Conservation (phyloP, 345 rosid species). For the Toxicodendron radicans region DNA sequence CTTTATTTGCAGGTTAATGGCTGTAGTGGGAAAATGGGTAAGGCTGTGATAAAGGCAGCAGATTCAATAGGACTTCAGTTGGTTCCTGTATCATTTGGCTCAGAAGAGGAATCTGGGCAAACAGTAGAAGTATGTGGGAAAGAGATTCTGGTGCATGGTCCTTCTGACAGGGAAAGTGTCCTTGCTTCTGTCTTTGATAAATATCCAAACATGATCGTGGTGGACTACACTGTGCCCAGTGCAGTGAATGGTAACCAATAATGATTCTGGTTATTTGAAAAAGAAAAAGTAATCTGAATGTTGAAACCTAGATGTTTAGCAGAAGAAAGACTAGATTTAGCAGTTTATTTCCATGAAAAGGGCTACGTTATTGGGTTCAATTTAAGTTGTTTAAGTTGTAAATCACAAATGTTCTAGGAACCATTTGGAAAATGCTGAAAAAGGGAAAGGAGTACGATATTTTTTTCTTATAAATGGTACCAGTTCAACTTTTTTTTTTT, state of each 20-base stretch:
- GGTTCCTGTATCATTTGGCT: slow-evolving; percentile 77
- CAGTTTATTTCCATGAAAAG: neutral
- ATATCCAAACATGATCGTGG: slow-evolving; percentile 73
- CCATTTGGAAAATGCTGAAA: neutral
- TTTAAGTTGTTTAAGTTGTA: neutral
- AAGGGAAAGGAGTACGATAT: neutral
- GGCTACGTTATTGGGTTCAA: neutral
- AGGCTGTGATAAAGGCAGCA: slow-evolving; percentile 84
- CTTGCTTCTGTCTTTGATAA: slow-evolving; percentile 58
- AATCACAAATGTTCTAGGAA: neutral
- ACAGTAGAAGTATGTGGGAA: slow-evolving; percentile 69
- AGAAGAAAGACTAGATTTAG: neutral
- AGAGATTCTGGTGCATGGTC: slow-evolving; percentile 69
- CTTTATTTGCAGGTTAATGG: slow-evolving; percentile 68
- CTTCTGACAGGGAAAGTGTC: slow-evolving; percentile 63
- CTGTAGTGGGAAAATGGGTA: slow-evolving; percentile 87
- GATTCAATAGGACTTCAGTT: slow-evolving; percentile 79
- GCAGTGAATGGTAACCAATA: slow-evolving; percentile 72
- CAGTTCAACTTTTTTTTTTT: too few relatives aligned
- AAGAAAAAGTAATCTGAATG: neutral
- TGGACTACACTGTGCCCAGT: slow-evolving; percentile 83
- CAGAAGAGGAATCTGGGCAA: slow-evolving; percentile 59
- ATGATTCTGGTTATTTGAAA: neutral
- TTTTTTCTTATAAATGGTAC: neutral
- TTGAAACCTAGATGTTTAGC: neutral